Base-by-base conservation (phyloP, 148 eudicot species). In the Beta vulgaris region DNA sequence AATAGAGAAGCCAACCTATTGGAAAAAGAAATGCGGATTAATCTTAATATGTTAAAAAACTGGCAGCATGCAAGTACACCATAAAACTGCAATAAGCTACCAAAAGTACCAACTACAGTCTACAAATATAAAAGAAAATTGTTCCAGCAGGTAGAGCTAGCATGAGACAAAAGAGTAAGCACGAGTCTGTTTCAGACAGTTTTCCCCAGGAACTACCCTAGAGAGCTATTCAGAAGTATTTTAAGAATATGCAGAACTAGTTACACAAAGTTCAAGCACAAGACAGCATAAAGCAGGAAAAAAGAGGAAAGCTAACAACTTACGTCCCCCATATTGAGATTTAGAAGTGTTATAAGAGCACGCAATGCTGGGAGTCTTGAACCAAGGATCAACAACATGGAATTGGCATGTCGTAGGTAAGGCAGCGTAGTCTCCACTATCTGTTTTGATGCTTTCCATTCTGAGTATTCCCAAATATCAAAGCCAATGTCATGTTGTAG, bases 281-380 rank as follows among this genome's bases (percentile, higher is more conserved):
- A 29, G 57, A 53, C 23, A 53, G 32, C 26, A 37, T 4, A 39
- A 65, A n/a, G n/a, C n/a, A n/a, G 25, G 3, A 48, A 21, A 46
- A 48, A 31, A 6, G 40, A 62, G 28, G 67, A 71, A 77, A 79
- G 46, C 46, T 36, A 69, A 76, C 68, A 72, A 84, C 99, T 88
- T 65, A 92, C 97, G 75, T 86, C 80, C 73, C 79, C 89, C 37
- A 42, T 76, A 65, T 80, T 77, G 60, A 85, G 76, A 62, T 88
- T 82, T 67, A 92, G 67, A 72, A 91, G 59, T 51, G 85, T 81
- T 71, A 76, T 76, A 85, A 93, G 86, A 23, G 91, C 91, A 80
- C 85, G 85, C 78, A 91, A 68, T 73, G 91, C 84, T 51, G 86
- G 87, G 53, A 89, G 90, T 84, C 91, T 92, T 49, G 98, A 85